These are phyloP conservation scores for Neurospora sp. DNA, from an alignment of 2,329 filamentous ascomycete species.

Conservation along the genomic window DNA sequence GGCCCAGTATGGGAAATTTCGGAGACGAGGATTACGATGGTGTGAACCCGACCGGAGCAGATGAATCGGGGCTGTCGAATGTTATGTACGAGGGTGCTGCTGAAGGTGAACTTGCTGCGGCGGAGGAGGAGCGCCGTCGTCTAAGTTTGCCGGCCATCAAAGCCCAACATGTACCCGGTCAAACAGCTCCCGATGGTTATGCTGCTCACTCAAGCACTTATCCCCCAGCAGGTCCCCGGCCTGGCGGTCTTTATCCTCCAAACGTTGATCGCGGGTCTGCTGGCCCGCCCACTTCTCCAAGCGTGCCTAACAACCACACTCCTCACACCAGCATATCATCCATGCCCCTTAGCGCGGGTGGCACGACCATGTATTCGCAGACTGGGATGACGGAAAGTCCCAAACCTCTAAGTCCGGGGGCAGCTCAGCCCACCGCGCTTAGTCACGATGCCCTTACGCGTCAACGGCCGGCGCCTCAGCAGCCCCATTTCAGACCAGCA, in stretches of 20 bases:
- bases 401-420: conserved; percentile 65
- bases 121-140: conserved; percentile 48
- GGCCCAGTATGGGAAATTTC: conserved; percentile 77
- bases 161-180: conserved; percentile 53
- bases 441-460: conserved; percentile 50
- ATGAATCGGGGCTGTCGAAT: conserved; percentile 49
- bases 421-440: conserved; percentile 42
- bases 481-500: conserved; percentile 40
- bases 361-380: conserved; percentile 58
- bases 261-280: conserved; percentile 45
- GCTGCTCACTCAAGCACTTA: conserved; percentile 65
- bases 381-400: conserved; percentile 76
- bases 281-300: conserved; percentile 45
- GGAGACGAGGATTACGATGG: conserved; percentile 65
- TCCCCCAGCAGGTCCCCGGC: conserved; percentile 53
- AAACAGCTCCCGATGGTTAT: conserved; percentile 39
- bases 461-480: conserved; percentile 48
- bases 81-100: conserved; percentile 46
- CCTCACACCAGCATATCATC: conserved; percentile 41
- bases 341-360: conserved; percentile 34
- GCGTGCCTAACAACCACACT: conserved; percentile 37
- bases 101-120: conserved; percentile 46
- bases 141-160: conserved; percentile 69
- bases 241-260: conserved; percentile 55
- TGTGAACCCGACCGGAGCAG: conserved; percentile 35